phyloP scores from a whole-genome alignment of 2,329 filamentous ascomycete species.

The Penicillium sp. region DNA sequence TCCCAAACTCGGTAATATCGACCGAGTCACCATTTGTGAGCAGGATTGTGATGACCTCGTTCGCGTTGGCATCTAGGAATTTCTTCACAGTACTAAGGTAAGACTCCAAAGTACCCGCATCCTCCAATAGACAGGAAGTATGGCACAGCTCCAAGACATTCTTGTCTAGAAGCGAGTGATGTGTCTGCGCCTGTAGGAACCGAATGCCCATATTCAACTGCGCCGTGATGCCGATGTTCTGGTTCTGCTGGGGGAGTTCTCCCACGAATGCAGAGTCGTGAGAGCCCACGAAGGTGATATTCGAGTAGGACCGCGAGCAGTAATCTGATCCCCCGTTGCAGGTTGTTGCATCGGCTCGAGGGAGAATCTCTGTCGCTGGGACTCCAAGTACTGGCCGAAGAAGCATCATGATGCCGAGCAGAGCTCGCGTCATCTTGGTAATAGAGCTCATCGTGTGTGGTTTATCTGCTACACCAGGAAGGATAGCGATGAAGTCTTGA shows the following conservation, averaged over 20 bases:
- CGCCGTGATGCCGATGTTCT: conserved; percentile 62
- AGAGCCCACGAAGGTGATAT: conserved; percentile 66
- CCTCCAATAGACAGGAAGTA: conserved; percentile 64
- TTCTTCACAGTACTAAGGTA: conserved; percentile 65
- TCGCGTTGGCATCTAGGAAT: conserved; percentile 64
- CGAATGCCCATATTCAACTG: conserved; percentile 69
- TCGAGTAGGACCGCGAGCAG: conserved; percentile 64
- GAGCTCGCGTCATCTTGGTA: conserved; percentile 11
- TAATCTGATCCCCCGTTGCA: conserved; percentile 66
- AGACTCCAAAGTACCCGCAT: conserved; percentile 62
- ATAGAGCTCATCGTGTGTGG: conserved; percentile 18
- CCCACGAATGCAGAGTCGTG: conserved; percentile 72
- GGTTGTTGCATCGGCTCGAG: conserved; percentile 22
- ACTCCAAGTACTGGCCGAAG: not conserved
- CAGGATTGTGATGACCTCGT: conserved; percentile 68
- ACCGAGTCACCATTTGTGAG: conserved; percentile 65
- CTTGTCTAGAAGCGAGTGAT: conserved; percentile 53
- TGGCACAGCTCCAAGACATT: conserved; percentile 67
- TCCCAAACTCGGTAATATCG: conserved; percentile 40
- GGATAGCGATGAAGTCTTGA: not conserved
- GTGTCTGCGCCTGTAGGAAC: conserved; percentile 69
- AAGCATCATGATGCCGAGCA: conserved; percentile 15
- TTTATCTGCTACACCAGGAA: not conserved
- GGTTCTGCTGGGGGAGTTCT: conserved; percentile 61
- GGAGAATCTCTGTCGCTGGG: conserved; percentile 1